Evolutionary conservation across 257 asterid species (phyloP).

Genomic region (Solanum etuberosum): DNA sequence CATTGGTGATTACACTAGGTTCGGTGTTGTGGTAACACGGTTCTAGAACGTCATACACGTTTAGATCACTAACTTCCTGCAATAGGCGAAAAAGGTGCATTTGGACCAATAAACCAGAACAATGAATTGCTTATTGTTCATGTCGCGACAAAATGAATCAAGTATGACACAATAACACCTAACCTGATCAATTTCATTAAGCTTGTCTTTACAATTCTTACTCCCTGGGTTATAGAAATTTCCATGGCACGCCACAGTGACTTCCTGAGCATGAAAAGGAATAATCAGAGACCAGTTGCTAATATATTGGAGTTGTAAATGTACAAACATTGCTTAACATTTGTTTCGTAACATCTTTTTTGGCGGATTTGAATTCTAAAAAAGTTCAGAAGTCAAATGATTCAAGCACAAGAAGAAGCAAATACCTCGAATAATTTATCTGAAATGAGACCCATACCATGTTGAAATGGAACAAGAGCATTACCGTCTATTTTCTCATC

Average conservation of each 20-base stretch:
- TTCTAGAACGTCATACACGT: conserved; percentile 78
- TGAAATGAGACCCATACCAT: conserved; percentile 95
- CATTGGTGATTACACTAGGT: conserved; percentile 18
- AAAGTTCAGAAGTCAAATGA: background rate
- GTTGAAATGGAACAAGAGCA: conserved; percentile 86
- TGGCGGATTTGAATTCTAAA: background rate
- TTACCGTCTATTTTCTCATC: conserved; percentile 77
- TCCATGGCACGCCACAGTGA: conserved; percentile 46
- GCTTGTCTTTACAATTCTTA: conserved; percentile 40
- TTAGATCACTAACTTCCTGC: conserved; percentile 53
- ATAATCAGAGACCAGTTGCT: conserved; percentile 1
- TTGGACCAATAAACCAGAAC: background rate
- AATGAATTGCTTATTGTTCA: background rate
- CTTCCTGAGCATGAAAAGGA: conserved; percentile 41
- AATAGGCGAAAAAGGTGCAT: background rate
- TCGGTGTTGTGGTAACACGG: conserved; percentile 66
- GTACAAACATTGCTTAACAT: background rate
- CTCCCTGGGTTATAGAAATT: conserved; percentile 38
- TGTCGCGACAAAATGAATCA: background rate
- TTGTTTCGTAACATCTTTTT: background rate
- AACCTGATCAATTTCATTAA: conserved; percentile 52
- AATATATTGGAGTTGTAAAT: background rate
- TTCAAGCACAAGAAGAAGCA: background rate
- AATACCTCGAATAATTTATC: conserved; percentile 66
- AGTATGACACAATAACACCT: conserved; percentile 3